Base-by-base conservation (phyloP, 805 yeast species). In the Zygosaccharomyces gambellarensis region DNA sequence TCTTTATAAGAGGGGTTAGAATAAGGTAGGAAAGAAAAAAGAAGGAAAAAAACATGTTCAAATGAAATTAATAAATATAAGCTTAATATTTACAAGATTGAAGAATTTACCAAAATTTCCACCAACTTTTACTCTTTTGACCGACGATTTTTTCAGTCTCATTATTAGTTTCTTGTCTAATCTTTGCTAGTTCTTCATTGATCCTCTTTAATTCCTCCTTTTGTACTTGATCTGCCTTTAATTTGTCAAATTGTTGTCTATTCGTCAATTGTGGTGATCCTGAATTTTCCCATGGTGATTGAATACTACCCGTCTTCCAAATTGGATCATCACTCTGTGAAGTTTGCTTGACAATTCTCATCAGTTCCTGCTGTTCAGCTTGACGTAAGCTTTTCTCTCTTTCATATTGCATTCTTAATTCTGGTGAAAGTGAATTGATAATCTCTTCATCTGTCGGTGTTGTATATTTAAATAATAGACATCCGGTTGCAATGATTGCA, bases 361-460 rank as follows among this genome's bases (percentile, higher is more conserved):
- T 84, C 53, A 87, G 65, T 60, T 80, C 84, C 54, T 77, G 76
- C 61, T 86, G 92, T 64, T 87, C 95, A 50, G 74, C 71, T 57
- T 77, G 77, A 63, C 92, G 77, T 25, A 85, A 64, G 7, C 72
- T 81, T 55, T 72, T 76, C 59, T 85, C 83, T 47, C 74, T 71
- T 57, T 84, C 90, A 64, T 87, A 88, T 52, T 86, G 84, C 19
- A 81, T 82, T 54, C 88, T 75, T 39, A 90, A 71, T 63, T 90
- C 96, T 1, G 98, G 97, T 5, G 95, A 85, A 55, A 90, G 75
- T 45, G 76, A 68, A 0, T 82, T 80, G 36, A 90, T 76, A 42
- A 90, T 67, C 61, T 90, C 79, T 58, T 89, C 96, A 56, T 87
- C 95, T 1, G 90, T 79, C 2, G 98, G 98, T 0, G 89, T 83